Conservation (phyloP, 2,329 filamentous ascomycete genomes). For the Hyphodiscus sp. region DNA sequence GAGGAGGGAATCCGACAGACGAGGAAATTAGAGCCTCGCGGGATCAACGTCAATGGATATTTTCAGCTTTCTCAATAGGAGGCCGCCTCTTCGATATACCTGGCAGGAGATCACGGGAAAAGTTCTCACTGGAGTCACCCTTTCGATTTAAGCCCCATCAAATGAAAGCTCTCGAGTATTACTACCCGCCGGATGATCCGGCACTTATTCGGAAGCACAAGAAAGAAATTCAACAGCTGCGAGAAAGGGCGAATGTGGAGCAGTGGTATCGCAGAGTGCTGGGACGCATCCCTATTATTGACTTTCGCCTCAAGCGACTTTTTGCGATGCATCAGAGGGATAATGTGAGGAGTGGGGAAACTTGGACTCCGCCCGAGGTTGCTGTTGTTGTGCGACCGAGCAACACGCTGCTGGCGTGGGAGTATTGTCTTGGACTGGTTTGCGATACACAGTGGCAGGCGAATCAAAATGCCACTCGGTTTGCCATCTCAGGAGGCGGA, state of each 20-base stretch:
- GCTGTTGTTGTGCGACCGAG: background rate
- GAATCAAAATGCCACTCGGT: background rate
- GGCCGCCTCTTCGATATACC: slow-evolving; percentile 1
- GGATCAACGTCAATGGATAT: background rate
- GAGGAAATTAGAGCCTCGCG: background rate
- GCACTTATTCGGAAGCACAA: background rate
- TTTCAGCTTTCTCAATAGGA: slow-evolving; percentile 1
- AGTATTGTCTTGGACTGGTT: background rate
- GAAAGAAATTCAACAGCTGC: background rate
- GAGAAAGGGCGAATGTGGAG: background rate
- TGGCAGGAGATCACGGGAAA: background rate
- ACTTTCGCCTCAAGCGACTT: background rate
- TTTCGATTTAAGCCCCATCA: background rate
- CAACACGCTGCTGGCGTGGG: background rate
- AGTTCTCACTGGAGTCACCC: background rate
- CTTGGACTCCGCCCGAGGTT: background rate
- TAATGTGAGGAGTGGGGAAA: background rate
- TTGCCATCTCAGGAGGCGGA: background rate
- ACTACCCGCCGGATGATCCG: background rate
- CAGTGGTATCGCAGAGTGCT: slow-evolving; percentile 1
- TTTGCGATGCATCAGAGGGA: background rate
- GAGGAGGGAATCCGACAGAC: slow-evolving; percentile 1
- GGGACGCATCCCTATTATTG: background rate
- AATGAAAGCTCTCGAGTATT: background rate
- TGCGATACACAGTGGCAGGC: background rate